Evolutionary conservation across 257 asterid species (phyloP).

Genomic region (Plantago elongata): DNA sequence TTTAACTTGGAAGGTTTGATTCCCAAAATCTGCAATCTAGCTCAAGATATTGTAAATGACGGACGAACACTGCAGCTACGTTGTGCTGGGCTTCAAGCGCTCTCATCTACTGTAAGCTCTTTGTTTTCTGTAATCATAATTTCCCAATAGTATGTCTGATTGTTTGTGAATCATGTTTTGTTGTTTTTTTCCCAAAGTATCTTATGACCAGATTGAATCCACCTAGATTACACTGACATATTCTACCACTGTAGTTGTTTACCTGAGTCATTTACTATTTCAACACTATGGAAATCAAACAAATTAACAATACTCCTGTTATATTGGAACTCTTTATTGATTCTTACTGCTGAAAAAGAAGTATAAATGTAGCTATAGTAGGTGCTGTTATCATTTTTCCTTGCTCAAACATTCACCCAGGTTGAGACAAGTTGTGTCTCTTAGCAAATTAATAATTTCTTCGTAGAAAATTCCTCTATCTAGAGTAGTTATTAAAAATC

Average conservation of each 20-base stretch:
- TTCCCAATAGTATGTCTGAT: conserved; percentile 7
- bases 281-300: too few species aligned
- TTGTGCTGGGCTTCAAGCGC: conserved; percentile 69
- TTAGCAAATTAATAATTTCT: too few species aligned
- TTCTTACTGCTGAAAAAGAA: too few species aligned
- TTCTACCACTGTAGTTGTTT: neutral
- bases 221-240: neutral
- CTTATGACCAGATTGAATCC: neutral
- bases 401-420: too few species aligned
- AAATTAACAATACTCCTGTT: too few species aligned
- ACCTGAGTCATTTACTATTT: neutral
- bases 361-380: too few species aligned
- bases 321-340: too few species aligned
- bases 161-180: conserved; percentile 2
- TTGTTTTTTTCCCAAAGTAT: neutral
- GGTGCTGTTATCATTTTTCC: too few species aligned
- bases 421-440: too few species aligned
- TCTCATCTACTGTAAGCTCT: conserved; percentile 56
- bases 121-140: conserved; percentile 5
- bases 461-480: too few species aligned
- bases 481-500: too few species aligned
- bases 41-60: conserved; percentile 69
- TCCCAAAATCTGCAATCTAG: conserved; percentile 61
- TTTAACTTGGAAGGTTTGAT: conserved; percentile 66
- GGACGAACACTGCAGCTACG: conserved; percentile 43